Conservation (phyloP, 257 asterid genomes). For the Solanum virginianum region DNA sequence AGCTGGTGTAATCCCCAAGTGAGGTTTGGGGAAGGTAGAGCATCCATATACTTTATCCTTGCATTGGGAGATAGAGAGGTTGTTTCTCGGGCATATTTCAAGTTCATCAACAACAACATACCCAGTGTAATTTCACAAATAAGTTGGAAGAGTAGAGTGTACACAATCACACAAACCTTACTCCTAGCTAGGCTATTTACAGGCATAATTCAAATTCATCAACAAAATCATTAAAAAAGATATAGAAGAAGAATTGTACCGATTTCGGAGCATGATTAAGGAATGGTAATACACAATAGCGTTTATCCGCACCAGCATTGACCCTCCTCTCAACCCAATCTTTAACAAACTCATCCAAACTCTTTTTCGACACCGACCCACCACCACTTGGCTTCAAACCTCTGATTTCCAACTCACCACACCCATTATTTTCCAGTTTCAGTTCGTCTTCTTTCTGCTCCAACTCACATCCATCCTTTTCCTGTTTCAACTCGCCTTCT, state of each 20-base stretch:
- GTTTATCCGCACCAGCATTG: constrained; percentile 35
- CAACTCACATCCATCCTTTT: neutral
- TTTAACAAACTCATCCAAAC: constrained; percentile 20
- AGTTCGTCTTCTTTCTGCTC: neutral
- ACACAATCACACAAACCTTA: neutral
- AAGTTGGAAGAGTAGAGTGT: neutral
- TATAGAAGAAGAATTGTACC: constrained; percentile 15
- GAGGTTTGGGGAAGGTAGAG: neutral
- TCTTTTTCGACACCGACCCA: neutral
- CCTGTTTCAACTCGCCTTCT: neutral
- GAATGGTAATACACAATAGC: constrained; percentile 37
- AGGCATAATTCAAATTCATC: neutral
- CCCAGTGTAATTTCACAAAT: too few species aligned
- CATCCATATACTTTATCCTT: neutral
- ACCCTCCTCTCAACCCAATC: constrained; percentile 34
- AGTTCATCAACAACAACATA: too few species aligned
- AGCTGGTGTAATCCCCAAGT: neutral
- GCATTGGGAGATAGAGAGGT: neutral
- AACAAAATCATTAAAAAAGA: neutral
- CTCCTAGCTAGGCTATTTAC: neutral
- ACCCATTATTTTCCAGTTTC: neutral
- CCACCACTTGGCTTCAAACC: neutral
- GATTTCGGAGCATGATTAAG: constrained; percentile 44
- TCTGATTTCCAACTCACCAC: neutral
- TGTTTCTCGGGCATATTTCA: neutral